Base-by-base conservation (phyloP, 371 early-diverging fungal genomes). In the Apophysomyces elegans region DNA sequence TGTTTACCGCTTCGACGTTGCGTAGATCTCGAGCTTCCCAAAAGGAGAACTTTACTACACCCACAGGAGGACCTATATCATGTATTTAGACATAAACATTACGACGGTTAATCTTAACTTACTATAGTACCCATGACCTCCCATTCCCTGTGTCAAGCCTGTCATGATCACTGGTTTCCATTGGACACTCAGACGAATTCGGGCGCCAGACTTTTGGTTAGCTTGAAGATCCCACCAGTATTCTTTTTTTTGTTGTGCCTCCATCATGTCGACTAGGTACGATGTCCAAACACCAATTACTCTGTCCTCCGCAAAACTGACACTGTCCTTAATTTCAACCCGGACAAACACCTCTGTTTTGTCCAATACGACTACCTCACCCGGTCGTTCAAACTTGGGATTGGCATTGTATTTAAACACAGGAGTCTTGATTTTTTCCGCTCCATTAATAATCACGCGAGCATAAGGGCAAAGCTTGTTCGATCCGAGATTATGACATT, bases 31-130 rank as follows among this genome's bases (percentile, higher is more conserved):
- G 85, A 11, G 91, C 97, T 72, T 90, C 89, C 70, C 86, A 81
- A 64, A 95, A 71, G 8, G 86, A 86, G 35, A 96, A 73, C 45
- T 90, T 85, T n/a, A 97, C 76, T 5, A 95, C 86, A 59, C 97
- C 97, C 16, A 94, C 87, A 1, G 95, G 87, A 21, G 88, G 84
- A 54, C 72, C 83, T 79, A 63, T 5, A 61, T 61, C 67, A 12
- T 18, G 32, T 35, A 11, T 18, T n/a, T 36, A 46, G 18, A 44
- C 2, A 56, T 26, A 16, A 38, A 11, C 13, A 63, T 18, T 5
- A 8, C 16, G 38, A 35, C 9, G 1, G 0, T n/a, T 21, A 8
- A 26, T 1, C n/a, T 58, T 59, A 21, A 46, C 66, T 63, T 75
- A 80, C 77, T 73, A 61, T 85, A 73, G 37, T 75, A 73, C 6